A percentile compares a stretch with the other conserved stretches of the same genome.
Evolutionary conservation across 148 eudicot species (phyloP).

Genomic region (Silene uniflora): DNA sequence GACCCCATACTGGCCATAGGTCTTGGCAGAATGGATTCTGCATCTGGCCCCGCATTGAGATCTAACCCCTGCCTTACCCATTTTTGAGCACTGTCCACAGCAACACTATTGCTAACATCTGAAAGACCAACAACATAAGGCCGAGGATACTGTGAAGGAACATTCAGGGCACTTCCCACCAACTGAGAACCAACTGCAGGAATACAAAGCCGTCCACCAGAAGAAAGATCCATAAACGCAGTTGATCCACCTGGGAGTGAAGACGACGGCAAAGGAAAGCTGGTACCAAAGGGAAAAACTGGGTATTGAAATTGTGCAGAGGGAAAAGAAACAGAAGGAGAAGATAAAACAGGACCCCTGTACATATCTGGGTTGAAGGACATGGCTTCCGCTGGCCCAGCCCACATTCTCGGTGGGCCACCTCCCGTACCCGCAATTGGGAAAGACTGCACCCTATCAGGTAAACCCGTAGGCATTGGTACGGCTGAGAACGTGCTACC

Average conservation of each 20-base stretch:
- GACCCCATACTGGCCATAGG: conserved; percentile 45
- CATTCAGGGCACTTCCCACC: conserved; percentile 48
- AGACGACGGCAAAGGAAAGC: conserved; percentile 54
- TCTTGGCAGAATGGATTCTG: conserved; percentile 45
- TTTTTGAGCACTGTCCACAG: conserved; percentile 42
- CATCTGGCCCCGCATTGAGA: conserved; percentile 53
- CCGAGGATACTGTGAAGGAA: conserved; percentile 59
- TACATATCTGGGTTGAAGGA: conserved; percentile 52
- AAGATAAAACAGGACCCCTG: conserved; percentile 72
- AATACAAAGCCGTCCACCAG: conserved; percentile 53
- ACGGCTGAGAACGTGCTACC: conserved; percentile 48
- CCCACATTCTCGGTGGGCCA: conserved; percentile 56
- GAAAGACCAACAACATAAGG: conserved; percentile 57
- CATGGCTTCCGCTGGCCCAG: conserved; percentile 39
- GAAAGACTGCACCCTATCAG: conserved; percentile 56
- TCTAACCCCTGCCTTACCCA: conserved; percentile 76
- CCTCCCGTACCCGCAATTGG: conserved; percentile 40
- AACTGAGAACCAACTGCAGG: conserved; percentile 59
- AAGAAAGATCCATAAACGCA: conserved; percentile 50
- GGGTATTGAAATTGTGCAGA: conserved; percentile 61
- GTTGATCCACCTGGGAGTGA: conserved; percentile 49
- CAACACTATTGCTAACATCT: conserved; percentile 39
- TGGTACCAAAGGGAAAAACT: conserved; percentile 66
- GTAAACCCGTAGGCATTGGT: conserved; percentile 47
- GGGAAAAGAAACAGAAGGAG: conserved; percentile 63